These are phyloP conservation scores for Acacia concinna DNA, from an alignment of 331 rosid species.

Conservation along the genomic window DNA sequence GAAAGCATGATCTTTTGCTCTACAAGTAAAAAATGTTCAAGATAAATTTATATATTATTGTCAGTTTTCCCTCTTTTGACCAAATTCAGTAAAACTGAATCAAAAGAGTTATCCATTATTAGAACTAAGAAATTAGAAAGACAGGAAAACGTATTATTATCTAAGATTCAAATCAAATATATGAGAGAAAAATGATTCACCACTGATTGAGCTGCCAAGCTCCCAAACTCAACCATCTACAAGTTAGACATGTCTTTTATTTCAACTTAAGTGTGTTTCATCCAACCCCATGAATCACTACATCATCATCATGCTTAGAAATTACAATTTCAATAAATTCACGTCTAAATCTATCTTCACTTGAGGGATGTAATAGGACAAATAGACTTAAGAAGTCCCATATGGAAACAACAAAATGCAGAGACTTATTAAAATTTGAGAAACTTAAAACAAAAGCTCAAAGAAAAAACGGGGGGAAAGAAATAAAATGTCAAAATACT, in stretches of 20 bases:
- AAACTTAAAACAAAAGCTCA: background rate
- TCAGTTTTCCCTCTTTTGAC: conserved; percentile 3
- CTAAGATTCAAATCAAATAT: conserved; percentile 5
- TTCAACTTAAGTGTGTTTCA: conserved; percentile 22
- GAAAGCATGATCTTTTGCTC: conserved; percentile 85
- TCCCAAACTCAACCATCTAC: conserved; percentile 30
- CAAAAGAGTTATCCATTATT: conserved; percentile 3
- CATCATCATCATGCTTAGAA: conserved; percentile 9
- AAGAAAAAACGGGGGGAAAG: background rate
- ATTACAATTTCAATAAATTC: conserved; percentile 2
- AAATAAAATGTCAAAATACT: background rate
- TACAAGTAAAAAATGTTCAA: conserved; percentile 41
- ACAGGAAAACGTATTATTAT: background rate
- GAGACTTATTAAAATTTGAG: background rate
- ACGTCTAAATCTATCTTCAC: background rate
- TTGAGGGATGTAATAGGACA: conserved; percentile 6
- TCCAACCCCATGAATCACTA: background rate
- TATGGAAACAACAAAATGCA: conserved; percentile 9
- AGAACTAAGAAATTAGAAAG: background rate
- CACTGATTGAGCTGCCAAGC: conserved; percentile 10
- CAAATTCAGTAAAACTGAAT: conserved; percentile 11
- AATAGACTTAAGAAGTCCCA: background rate
- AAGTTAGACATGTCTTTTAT: conserved; percentile 3
- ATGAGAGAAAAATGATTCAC: conserved; percentile 18
- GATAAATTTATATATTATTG: background rate